Evolutionary conservation across 768 basidiomycete genomes (phyloP), one percentile per base, ranked within the genome.

Genomic region (Pulveroboletus sp.): DNA sequence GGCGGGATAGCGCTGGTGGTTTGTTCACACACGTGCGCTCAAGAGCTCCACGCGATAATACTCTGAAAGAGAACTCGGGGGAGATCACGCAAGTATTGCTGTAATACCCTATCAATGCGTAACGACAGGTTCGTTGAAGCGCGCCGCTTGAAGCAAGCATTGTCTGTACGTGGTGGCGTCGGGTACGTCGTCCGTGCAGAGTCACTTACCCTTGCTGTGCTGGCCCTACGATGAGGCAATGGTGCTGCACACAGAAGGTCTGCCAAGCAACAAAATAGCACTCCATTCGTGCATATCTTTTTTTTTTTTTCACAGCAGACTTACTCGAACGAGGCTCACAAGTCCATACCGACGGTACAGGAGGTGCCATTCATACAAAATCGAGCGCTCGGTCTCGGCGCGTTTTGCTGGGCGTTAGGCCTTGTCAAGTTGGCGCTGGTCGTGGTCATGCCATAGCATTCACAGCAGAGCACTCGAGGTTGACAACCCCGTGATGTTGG

Each of bases 401-500:
- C 57, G 49, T 73, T 72, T 50, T 65, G 45, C 46, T 10, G 68
- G 61, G 17, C 70, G 37, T 64, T 60, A 17, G 71, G 71, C 8
- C 69, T 58, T 8, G 47, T 60, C 38, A 51, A 13, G 15, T 54
- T 37, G 26, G 40, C 54, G 26, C 67, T 67, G 2, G 55, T 61
- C 6, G 73, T 70, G 8, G 73, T 72, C 58, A 74, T 71, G 53
- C 65, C 62, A 30, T 67, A 45, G 53, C 72, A 74, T 30, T 64
- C 58, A 2, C 21, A 21, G 63, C 55, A 4, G 73, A 73, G 49
- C 76, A 78, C 51, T 75, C 66, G 9, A 77, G 53, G 28, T 71
- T 75, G 45, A 77, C 74, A 6, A 74, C 69, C 76, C 77, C 1
- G 65, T 66, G 38, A 77, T 61, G 51, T 75, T 71, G 49, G 71